phyloP scores from a whole-genome alignment of 2,329 filamentous ascomycete genomes.

The Arthrobotrys pseudoclavata region DNA sequence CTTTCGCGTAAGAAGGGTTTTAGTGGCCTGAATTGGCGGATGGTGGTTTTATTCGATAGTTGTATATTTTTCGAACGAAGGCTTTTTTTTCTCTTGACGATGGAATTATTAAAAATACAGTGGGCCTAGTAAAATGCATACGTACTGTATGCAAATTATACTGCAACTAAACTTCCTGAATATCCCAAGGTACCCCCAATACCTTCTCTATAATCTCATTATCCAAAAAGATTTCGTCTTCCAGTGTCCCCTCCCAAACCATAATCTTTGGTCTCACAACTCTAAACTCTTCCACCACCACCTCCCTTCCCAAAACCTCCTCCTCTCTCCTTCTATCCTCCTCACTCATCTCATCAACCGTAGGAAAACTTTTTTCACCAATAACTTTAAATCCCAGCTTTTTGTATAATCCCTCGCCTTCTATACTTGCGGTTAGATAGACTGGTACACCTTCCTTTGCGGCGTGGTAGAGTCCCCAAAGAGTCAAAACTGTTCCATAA shows the following conservation, averaged over 20 bases:
- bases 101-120: background rate
- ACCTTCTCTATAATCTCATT: constrained; percentile 12
- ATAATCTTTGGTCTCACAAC: constrained; percentile 21
- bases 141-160: too few species aligned
- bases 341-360: constrained; percentile 39
- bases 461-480: constrained; percentile 43
- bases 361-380: constrained; percentile 28
- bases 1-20: background rate
- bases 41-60: background rate
- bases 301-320: constrained; percentile 32
- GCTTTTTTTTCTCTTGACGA: background rate
- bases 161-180: background rate
- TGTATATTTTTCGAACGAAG: constrained; percentile 8
- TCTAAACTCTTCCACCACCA: constrained; percentile 32
- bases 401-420: constrained; percentile 38
- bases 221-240: constrained; percentile 24
- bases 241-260: constrained; percentile 24
- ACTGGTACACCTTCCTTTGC: constrained; percentile 13
- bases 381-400: constrained; percentile 33
- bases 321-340: constrained; percentile 38
- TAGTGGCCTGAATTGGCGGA: background rate
- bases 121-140: background rate
- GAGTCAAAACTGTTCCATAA: constrained; percentile 9
- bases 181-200: background rate
- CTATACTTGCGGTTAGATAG: constrained; percentile 29